Base-by-base conservation (phyloP, 768 basidiomycete genomes). In the Lyophyllum shimeji region DNA sequence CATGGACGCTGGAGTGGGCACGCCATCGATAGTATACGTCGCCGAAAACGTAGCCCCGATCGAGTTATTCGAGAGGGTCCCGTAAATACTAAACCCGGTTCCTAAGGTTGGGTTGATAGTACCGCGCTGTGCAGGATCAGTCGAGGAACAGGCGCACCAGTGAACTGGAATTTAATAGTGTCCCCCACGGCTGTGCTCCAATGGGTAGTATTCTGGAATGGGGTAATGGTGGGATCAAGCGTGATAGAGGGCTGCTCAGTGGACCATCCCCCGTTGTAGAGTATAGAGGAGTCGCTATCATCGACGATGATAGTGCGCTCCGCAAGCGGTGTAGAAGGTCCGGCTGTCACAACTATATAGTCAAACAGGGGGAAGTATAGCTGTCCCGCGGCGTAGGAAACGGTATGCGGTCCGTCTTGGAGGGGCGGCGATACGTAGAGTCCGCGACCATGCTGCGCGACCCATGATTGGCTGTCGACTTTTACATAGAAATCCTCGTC, bases 311-410 rank as follows among this genome's bases (percentile, higher is more conserved):
- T 60, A 3, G 70, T 74, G 25, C 64, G 64, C 27, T 71, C 71
- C 18, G 66, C 60, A 21, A 79, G 57, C 21, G 66, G 63, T 18
- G 75, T 77, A 27, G 69, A 68, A 9, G 57, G 55, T 3, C 76
- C 73, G 39, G 75, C 70, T 23, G 67, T 70, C 29, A 77, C 65
- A n/a, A 73, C 68, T 21, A 76, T 52, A 55, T 75, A 79, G 56
- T 79, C 77, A 37, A 79, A 70, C 12, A 65, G 61, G 17, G 77
- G 72, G n/a, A 59, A 56, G 25, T 54, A 50, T 18, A 55, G 44
- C 34, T 58, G 60, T n/a, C 67, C 68, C 8, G 69, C 60, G 15
- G 70, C 67, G 59, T 75, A 75, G 0, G 65, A 67, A 46, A 77
- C 54, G 25, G 70, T 75, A 54, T 79, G 76, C 48, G 61, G 61